phyloP scores from a whole-genome alignment of 257 asterid genomes.

The Ajuga chamaepitys region DNA sequence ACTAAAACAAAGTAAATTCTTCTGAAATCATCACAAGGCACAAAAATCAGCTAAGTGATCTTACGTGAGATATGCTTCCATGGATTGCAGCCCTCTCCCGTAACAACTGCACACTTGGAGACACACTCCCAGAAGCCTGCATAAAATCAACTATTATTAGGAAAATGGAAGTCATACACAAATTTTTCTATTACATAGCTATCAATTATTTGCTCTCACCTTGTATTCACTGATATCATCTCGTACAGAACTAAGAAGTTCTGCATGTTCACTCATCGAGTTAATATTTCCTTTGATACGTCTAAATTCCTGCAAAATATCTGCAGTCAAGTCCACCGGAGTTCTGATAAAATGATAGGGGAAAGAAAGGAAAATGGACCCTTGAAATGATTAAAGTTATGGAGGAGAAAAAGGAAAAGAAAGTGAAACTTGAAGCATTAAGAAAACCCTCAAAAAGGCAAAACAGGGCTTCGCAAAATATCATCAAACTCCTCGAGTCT shows the following conservation, averaged over 20 bases:
- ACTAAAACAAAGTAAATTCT: neutral
- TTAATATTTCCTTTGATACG: conserved; percentile 78
- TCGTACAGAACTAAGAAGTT: conserved; percentile 81
- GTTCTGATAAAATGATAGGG: neutral
- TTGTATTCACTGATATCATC: conserved; percentile 85
- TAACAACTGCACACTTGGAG: conserved; percentile 61
- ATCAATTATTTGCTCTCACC: conserved; percentile 31
- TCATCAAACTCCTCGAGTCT: neutral
- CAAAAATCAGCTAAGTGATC: conserved; percentile 13
- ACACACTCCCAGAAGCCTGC: conserved; percentile 81
- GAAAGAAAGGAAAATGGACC: neutral
- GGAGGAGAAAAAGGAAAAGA: neutral
- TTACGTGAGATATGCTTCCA: conserved; percentile 85
- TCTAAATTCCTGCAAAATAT: conserved; percentile 56
- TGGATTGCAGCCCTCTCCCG: conserved; percentile 86
- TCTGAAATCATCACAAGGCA: conserved; percentile 1
- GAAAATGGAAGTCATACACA: conserved; percentile 11
- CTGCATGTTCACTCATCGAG: conserved; percentile 85
- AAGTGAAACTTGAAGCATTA: neutral
- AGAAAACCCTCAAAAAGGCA: neutral
- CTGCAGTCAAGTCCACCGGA: conserved; percentile 15
- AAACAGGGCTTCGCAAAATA: neutral
- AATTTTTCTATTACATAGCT: neutral
- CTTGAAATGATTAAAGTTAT: neutral
- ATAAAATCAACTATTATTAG: conserved; percentile 12